Evolutionary conservation across 2,329 filamentous ascomycete genomes (phyloP).

Genomic region (Calonectria henricotiae): DNA sequence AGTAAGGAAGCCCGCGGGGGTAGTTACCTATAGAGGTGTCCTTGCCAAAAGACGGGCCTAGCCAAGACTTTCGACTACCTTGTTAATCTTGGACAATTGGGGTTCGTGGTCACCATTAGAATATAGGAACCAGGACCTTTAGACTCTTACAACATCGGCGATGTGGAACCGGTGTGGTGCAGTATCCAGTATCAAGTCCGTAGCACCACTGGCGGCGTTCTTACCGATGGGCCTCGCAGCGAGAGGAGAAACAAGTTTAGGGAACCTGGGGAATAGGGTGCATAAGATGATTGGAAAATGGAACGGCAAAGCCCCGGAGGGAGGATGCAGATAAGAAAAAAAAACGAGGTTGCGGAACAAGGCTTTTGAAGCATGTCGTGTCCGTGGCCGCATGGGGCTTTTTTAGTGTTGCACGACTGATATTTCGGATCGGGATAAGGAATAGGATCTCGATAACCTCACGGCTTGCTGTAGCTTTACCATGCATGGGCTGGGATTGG

Average conservation of each 20-base stretch:
- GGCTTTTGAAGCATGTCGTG: conserved; percentile 23
- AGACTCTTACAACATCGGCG: conserved; percentile 34
- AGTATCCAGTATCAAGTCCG: conserved; percentile 34
- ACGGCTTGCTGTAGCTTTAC: conserved; percentile 34
- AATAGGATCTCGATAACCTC: conserved; percentile 32
- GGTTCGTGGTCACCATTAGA: conserved; percentile 29
- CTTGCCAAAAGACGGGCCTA: background rate
- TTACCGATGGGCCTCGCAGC: conserved; percentile 18
- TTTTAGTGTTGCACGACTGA: conserved; percentile 23
- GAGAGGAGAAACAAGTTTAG: background rate
- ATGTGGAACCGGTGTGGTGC: conserved; percentile 39
- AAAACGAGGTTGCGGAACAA: conserved; percentile 2
- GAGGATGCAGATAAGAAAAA: conserved; percentile 18
- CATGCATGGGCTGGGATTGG: conserved; percentile 13
- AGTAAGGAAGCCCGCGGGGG: conserved; percentile 14
- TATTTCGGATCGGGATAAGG: conserved; percentile 29
- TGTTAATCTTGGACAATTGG: conserved; percentile 11
- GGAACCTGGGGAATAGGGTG: background rate
- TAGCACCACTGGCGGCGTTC: conserved; percentile 38
- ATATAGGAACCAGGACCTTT: conserved; percentile 24
- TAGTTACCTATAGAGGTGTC: conserved; percentile 8
- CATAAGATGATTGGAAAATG: conserved; percentile 1
- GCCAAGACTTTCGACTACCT: conserved; percentile 6
- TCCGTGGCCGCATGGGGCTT: background rate
- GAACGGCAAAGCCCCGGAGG: background rate